These are phyloP conservation scores for Claviceps fusiformis DNA, from an alignment of 2,329 filamentous ascomycete species.

Conservation along the genomic window DNA sequence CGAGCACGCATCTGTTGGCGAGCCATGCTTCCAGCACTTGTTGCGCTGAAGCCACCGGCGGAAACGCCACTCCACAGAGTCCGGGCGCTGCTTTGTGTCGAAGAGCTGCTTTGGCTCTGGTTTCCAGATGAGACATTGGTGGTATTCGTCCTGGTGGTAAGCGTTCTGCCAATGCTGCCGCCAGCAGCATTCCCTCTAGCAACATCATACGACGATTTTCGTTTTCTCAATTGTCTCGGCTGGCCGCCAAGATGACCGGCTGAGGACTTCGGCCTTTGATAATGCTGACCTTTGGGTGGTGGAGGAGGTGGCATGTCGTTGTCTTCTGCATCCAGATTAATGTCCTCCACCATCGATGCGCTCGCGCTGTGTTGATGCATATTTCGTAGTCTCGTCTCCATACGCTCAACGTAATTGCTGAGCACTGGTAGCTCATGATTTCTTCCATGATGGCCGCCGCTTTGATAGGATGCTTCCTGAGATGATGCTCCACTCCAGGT, in stretches of 20 bases:
- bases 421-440: constrained; percentile 54
- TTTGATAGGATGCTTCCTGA: constrained; percentile 29
- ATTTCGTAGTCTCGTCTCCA: constrained; percentile 69
- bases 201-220: constrained; percentile 70
- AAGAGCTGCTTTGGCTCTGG: constrained; percentile 59
- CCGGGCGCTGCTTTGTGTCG: constrained; percentile 64
- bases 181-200: constrained; percentile 25
- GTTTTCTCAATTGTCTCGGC: constrained; percentile 40
- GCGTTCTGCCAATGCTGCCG: constrained; percentile 55
- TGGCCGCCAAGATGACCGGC: constrained; percentile 29
- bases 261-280: constrained; percentile 45
- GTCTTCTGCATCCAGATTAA: constrained; percentile 16
- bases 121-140: constrained; percentile 65
- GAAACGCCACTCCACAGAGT: constrained; percentile 92
- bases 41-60: constrained; percentile 82
- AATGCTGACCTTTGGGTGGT: constrained; percentile 40
- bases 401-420: constrained; percentile 77
- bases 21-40: constrained; percentile 86
- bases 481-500: constrained; percentile 43
- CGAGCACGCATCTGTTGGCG: constrained; percentile 55
- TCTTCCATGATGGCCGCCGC: constrained; percentile 27
- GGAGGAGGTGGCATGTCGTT: constrained; percentile 47
- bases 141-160: constrained; percentile 75
- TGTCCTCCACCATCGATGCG: constrained; percentile 4
- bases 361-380: constrained; percentile 50